Evolutionary conservation across 108 stramenopile genomes (phyloP), one percentile per base, ranked within the genome.

Genomic region (Epithemia pelagica): DNA sequence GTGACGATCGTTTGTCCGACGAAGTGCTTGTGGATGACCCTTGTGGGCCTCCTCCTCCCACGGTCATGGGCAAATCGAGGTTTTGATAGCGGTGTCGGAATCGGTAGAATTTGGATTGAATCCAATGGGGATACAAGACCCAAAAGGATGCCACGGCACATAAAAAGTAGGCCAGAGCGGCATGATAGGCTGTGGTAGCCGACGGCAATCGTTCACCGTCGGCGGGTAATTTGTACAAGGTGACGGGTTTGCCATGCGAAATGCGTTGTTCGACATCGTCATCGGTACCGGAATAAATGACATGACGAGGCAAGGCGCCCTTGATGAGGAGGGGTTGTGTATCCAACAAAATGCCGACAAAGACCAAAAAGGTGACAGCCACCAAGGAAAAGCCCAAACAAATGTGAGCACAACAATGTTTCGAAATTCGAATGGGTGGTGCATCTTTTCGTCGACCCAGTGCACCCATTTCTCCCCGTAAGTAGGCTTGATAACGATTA

Each of bases 301-400:
- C 20, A 19, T 73, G 67, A 32, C 68, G 65, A 18, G 67, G 62
- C 24, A 80, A 22, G 19, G 63, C 46, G 30, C 79, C 79, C 55
- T 63, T 66, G 7, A 80, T 27, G 65, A 68, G 75, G 26, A 80
- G 52, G 2, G 79, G 74, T 64, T 80, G 79, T 30, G 68, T 62
- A 71, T 80, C 79, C 27, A 74, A 59, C 30, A 80, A 61, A 19
- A 80, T 57, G 1, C 74, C 79, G 1, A 80, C 63, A 59, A 72
- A 76, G 2, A 75, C 28, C 21, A 80, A 53, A 54, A 80, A 73
- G 5, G 46, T 5, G 30, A 75, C 24, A 1, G 71, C 79, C 52
- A 80, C 72, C 26, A 68, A 58, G 21, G 79, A 73, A 70, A 72
- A 70, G 23, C 32, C 28, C 0, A 59, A 65, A 64, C 71, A 65